Conservation (phyloP, 495 filamentous ascomycete genomes). For the Penicillium lividum region DNA sequence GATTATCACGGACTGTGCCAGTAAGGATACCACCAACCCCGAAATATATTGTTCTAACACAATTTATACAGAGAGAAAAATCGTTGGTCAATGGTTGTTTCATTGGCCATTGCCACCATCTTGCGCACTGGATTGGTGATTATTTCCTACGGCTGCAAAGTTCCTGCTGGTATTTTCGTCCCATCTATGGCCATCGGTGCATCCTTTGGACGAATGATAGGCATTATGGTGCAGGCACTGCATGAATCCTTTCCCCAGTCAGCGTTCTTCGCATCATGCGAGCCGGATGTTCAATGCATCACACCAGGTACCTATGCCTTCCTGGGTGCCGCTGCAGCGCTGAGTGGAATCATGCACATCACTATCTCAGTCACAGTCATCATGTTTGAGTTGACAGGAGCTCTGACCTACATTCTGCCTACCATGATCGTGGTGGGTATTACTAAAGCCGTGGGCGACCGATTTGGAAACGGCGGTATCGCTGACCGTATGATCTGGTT, state of each 20-base stretch:
- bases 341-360: constrained; percentile 98
- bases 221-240: constrained; percentile 88
- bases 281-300: constrained; percentile 93
- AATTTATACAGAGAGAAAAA: constrained; percentile 48
- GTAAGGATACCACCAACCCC: constrained; percentile 34
- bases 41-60: constrained; percentile 24
- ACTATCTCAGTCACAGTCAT: constrained; percentile 96
- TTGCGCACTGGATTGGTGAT: constrained; percentile 85
- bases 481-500: constrained; percentile 99
- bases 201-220: constrained; percentile 90
- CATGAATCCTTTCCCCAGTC: constrained; percentile 81
- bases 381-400: constrained; percentile 96
- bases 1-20: constrained; percentile 94
- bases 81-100: constrained; percentile 77
- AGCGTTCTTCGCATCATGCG: constrained; percentile 81
- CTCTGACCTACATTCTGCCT: constrained; percentile 91
- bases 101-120: constrained; percentile 76
- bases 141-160: constrained; percentile 97
- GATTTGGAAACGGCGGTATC: constrained; percentile 93
- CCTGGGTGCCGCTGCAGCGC: constrained; percentile 85
- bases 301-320: constrained; percentile 97
- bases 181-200: constrained; percentile 98
- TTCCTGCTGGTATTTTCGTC: constrained; percentile 95
- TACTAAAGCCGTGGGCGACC: constrained; percentile 89
- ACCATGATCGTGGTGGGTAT: constrained; percentile 99